These are phyloP conservation scores for Oenanthe sinensis DNA, from an alignment of 129 eudicot genomes.

Conservation along the genomic window DNA sequence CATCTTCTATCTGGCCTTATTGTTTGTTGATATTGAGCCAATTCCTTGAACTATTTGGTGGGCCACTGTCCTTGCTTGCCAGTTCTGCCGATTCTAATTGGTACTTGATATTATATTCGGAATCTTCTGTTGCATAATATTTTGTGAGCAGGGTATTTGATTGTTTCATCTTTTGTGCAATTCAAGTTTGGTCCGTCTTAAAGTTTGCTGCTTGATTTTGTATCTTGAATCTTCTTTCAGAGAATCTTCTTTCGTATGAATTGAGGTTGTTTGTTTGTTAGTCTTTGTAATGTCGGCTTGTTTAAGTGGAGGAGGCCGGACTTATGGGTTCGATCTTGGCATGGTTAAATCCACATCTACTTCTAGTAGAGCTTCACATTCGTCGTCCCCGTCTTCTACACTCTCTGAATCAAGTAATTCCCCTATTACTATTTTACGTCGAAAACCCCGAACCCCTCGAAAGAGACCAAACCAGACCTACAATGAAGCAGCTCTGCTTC, in stretches of 20 bases:
- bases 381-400: conserved; percentile 87
- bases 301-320: conserved; percentile 66
- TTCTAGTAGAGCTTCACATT: conserved; percentile 56
- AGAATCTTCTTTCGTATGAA: not conserved
- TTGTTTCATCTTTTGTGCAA: not conserved
- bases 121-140: not conserved
- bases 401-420: conserved; percentile 78
- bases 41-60: not conserved
- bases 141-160: not conserved
- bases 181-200: not conserved
- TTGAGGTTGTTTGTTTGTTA: not conserved
- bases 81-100: not conserved
- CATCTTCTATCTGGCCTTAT: not conserved
- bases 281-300: conserved; percentile 54
- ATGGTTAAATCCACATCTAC: conserved; percentile 62
- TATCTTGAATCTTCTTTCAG: not conserved
- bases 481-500: conserved; percentile 83
- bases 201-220: not conserved
- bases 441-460: conserved; percentile 82
- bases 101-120: not conserved
- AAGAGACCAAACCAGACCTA: conserved; percentile 89
- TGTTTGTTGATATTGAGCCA: not conserved
- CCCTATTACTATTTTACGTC: conserved; percentile 42
- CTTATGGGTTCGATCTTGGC: conserved; percentile 68
- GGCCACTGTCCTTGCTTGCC: not conserved